Conservation (phyloP, 169 alveolate genomes). For the Cyclospora cayetanensis region DNA sequence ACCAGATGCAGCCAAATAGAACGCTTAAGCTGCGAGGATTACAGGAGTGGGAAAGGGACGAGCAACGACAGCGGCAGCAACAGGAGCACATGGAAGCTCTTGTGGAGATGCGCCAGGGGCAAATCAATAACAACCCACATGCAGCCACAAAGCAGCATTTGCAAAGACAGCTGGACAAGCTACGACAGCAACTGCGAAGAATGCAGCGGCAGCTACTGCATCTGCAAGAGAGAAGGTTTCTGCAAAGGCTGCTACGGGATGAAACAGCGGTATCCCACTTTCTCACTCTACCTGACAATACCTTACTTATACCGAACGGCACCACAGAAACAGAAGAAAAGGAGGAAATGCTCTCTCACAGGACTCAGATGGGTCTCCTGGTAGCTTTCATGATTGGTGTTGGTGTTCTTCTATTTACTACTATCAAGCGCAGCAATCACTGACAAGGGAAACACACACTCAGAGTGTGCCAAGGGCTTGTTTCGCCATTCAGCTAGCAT, state of each 20-base stretch:
- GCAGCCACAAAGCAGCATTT: not conserved
- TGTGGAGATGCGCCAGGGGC: slow-evolving; percentile 20
- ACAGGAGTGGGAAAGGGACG: slow-evolving; percentile 44
- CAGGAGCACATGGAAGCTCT: slow-evolving; percentile 55
- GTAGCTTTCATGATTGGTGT: slow-evolving; percentile 36
- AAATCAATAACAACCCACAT: not conserved
- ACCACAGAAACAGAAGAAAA: not conserved
- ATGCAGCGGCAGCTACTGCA: slow-evolving; percentile 49
- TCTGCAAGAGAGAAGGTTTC: slow-evolving; percentile 6
- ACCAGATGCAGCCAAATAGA: slow-evolving; percentile 44
- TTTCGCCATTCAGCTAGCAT: no score
- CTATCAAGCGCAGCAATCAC: slow-evolving; percentile 5
- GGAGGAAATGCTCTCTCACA: slow-evolving; percentile 40
- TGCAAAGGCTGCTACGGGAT: slow-evolving; percentile 36
- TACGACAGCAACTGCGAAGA: slow-evolving; percentile 35
- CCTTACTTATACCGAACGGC: not conserved
- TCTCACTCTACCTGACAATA: not conserved
- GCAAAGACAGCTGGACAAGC: slow-evolving; percentile 46
- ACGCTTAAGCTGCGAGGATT: slow-evolving; percentile 15
- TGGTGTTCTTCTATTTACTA: slow-evolving; percentile 5
- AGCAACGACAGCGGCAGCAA: slow-evolving; percentile 7
- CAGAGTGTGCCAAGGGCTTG: no score
- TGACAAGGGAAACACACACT: no score
- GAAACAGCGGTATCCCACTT: not conserved
- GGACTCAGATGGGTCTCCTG: slow-evolving; percentile 30